Evolutionary conservation across 345 rosid genomes (phyloP), one percentile per base, ranked within the genome.

Genomic region (Moricandia arvensis): DNA sequence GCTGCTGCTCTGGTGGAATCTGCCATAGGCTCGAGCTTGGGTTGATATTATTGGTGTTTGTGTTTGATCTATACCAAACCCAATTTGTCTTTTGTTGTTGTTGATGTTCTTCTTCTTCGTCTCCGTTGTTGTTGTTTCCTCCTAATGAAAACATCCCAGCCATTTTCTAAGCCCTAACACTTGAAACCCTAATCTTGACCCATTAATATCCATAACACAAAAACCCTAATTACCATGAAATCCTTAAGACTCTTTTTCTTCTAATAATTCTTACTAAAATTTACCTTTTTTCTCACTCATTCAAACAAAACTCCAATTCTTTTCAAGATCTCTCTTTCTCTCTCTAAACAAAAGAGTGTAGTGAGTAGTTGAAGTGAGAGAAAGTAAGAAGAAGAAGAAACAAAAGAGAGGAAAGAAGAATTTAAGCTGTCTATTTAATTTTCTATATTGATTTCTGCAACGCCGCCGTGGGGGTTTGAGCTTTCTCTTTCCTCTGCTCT

Each of bases 141-240:
- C 87, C 85, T 90, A 88, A 72, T 73, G 96, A 83, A 77, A 86
- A 90, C 49, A 85, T 64, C 58, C 90, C 91, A 62, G 91, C 88
- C 96, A 90, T 90, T 69, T 71, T 49, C 33, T n/a, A 37, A 61
- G 13, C 68, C 74, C 74, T 67, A 72, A 66, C 51, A 74, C 76
- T 79, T 80, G 43, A 75, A 83, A 75, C 75, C 81, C 90, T 86
- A 86, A 82, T 81, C 80, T 59, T 70, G 72, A 67, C 76, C 75
- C 63, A 34, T 41, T 16, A 53, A 61, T 73, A 51, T 73, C 51
- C 81, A 78, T 79, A 79, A 55, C 61, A 68, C 54, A 61, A 9
- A 73, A 79, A 73, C 78, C 81, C 81, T 79, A 79, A 79, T 73
- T 79, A 79, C 78, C 81, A 79, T 79, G 66, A 79, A 60, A 29